phyloP scores from a whole-genome alignment of 2,329 filamentous ascomycete species.

The Setomelanomma holmii region DNA sequence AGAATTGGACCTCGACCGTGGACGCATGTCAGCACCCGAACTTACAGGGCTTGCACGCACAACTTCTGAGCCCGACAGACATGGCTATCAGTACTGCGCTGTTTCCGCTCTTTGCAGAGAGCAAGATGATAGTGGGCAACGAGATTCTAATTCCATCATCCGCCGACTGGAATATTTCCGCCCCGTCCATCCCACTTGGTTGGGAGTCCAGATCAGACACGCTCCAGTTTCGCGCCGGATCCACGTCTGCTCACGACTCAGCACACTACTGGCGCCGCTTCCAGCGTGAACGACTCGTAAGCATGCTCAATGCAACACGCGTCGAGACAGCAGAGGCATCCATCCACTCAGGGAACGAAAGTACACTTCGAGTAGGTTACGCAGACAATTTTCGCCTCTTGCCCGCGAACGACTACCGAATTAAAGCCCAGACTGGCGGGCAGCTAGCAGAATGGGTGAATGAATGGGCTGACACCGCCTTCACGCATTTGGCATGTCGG shows the following conservation, averaged over 20 bases:
- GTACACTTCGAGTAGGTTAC: constrained; percentile 26
- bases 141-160: constrained; percentile 59
- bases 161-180: constrained; percentile 50
- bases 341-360: constrained; percentile 19
- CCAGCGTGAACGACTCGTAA: constrained; percentile 76
- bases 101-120: constrained; percentile 59
- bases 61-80: constrained; percentile 55
- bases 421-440: constrained; percentile 13
- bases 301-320: constrained; percentile 72
- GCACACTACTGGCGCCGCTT: constrained; percentile 71
- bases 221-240: constrained; percentile 57
- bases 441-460: constrained; percentile 47
- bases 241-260: constrained; percentile 55
- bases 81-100: constrained; percentile 52
- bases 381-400: constrained; percentile 52
- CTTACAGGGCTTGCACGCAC: constrained; percentile 56
- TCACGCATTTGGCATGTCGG: constrained; percentile 54
- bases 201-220: constrained; percentile 53
- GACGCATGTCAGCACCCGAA: constrained; percentile 54
- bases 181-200: constrained; percentile 24
- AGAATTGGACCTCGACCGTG: constrained; percentile 54
- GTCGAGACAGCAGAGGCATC: constrained; percentile 57
- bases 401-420: constrained; percentile 29
- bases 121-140: constrained; percentile 58
- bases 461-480: constrained; percentile 48